phyloP scores from a whole-genome alignment of 495 filamentous ascomycete species.

The Baudoinia panamericana region DNA sequence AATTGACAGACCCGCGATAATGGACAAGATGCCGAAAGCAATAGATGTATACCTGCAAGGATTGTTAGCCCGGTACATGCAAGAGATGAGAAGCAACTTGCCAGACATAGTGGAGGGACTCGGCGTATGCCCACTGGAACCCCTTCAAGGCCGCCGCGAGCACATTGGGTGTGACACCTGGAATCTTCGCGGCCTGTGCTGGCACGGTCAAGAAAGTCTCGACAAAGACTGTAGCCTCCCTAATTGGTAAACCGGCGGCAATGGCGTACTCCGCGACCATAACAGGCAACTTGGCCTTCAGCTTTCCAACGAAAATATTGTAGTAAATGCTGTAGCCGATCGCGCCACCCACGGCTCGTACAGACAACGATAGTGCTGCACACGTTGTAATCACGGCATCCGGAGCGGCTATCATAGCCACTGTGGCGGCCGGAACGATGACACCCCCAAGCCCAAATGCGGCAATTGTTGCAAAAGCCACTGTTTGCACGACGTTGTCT shows the following conservation, averaged over 20 bases:
- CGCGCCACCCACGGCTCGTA: constrained; percentile 56
- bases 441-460: constrained; percentile 25
- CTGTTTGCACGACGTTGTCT: constrained; percentile 21
- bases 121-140: constrained; percentile 23
- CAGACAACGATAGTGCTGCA: constrained; percentile 44
- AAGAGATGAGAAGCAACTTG: constrained; percentile 1
- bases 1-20: background rate
- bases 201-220: constrained; percentile 19
- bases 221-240: constrained; percentile 20
- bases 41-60: constrained; percentile 6
- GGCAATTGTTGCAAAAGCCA: constrained; percentile 18
- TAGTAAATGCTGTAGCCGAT: constrained; percentile 66
- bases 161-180: constrained; percentile 19
- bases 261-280: constrained; percentile 21
- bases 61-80: constrained; percentile 1
- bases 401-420: constrained; percentile 25
- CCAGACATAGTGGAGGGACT: constrained; percentile 23
- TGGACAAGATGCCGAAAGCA: constrained; percentile 8
- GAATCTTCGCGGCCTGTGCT: constrained; percentile 6
- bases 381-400: constrained; percentile 25
- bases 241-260: constrained; percentile 19
- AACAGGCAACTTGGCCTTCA: constrained; percentile 25
- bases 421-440: constrained; percentile 25
- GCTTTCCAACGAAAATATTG: constrained; percentile 59
- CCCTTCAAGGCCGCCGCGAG: constrained; percentile 18